Percentiles rank a stretch among this genome's conserved stretches.
phyloP scores from a whole-genome alignment of 106 monocot genomes.

The Dactylorhiza incarnata region DNA sequence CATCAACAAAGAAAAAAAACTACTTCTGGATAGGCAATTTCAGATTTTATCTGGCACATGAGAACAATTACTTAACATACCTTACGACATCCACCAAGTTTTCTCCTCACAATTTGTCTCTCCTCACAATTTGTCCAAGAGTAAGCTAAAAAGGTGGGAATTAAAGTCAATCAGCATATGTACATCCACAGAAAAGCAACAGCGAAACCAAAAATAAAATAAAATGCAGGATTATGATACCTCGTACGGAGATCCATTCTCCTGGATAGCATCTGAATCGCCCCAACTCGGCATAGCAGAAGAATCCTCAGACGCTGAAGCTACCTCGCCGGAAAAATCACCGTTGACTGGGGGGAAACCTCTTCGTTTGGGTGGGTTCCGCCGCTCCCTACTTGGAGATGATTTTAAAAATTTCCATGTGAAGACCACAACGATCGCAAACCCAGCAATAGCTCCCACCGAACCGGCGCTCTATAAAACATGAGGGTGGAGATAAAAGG shows the following conservation, averaged over 20 bases:
- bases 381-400: slow-evolving; percentile 21
- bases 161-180: neutral
- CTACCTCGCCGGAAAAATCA: neutral
- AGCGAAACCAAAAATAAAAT: neutral
- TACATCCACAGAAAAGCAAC: neutral
- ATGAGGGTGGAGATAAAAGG: neutral
- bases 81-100: slow-evolving; percentile 64
- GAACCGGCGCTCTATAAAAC: slow-evolving; percentile 42
- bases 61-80: slow-evolving; percentile 19
- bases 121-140: slow-evolving; percentile 49
- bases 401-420: slow-evolving; percentile 59
- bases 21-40: neutral
- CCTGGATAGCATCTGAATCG: slow-evolving; percentile 19
- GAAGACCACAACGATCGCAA: slow-evolving; percentile 68
- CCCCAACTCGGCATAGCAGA: slow-evolving; percentile 3
- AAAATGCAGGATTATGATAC: neutral
- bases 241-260: slow-evolving; percentile 10
- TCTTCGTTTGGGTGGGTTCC: slow-evolving; percentile 33
- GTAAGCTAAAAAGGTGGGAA: slow-evolving; percentile 32
- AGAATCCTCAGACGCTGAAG: slow-evolving; percentile 6
- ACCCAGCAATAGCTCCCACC: slow-evolving; percentile 60
- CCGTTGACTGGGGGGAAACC: slow-evolving; percentile 2
- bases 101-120: no score
- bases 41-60: neutral
- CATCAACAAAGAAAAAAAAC: neutral